A percentile compares a stretch with the other conserved stretches of the same genome.
phyloP scores from a whole-genome alignment of 257 asterid genomes.

The Anisodus tanguticus region DNA sequence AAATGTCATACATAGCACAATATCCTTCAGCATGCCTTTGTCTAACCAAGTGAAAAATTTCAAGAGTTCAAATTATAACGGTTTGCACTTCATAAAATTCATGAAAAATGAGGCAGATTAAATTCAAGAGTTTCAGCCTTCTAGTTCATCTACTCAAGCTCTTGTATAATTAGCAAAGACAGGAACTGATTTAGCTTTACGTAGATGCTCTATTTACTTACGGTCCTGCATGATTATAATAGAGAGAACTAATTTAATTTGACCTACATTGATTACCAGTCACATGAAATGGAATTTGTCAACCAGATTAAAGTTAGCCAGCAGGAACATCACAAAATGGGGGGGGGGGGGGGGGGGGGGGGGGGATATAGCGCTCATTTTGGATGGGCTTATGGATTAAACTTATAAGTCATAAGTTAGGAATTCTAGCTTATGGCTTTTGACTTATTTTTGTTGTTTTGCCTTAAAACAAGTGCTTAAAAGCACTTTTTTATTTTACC shows the following conservation, averaged over 20 bases:
- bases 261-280: background rate
- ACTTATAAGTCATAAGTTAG: too few species aligned
- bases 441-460: too few species aligned
- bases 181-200: constrained; percentile 6
- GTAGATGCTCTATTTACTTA: background rate
- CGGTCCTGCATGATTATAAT: background rate
- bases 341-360: too few species aligned
- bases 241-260: constrained; percentile 8
- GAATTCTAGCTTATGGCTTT: too few species aligned
- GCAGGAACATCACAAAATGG: background rate
- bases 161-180: background rate
- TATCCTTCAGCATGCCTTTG: constrained; percentile 70
- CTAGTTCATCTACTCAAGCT: background rate
- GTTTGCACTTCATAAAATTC: constrained; percentile 25
- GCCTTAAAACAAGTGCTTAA: too few species aligned
- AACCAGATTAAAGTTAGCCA: background rate
- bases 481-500: too few species aligned
- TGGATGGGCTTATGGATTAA: too few species aligned
- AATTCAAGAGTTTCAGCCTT: background rate
- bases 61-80: background rate
- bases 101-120: constrained; percentile 12
- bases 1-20: constrained; percentile 92
- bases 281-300: background rate
- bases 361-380: background rate
- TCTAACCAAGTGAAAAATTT: constrained; percentile 43